Conservation (phyloP, 139 green algal genomes). For the Ostreobium quekettii region DNA sequence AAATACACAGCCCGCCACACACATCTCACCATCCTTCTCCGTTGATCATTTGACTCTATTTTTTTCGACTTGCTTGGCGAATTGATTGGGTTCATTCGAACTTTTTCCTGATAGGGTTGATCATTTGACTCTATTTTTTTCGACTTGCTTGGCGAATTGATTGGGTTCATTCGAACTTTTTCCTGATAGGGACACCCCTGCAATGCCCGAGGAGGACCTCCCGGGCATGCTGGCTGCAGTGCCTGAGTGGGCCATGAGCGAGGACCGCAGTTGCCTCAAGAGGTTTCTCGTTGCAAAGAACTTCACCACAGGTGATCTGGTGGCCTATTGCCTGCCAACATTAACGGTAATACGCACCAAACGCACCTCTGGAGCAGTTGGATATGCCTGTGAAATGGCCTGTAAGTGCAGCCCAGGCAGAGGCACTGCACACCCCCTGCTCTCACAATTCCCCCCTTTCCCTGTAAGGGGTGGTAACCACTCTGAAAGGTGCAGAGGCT, state of each 20-base stretch:
- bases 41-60: too few species aligned
- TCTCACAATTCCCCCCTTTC: not conserved
- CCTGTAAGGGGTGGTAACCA: not conserved
- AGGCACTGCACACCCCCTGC: not conserved
- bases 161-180: too few species aligned
- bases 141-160: too few species aligned
- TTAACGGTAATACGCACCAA: not conserved
- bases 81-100: too few species aligned
- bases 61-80: too few species aligned
- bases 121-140: too few species aligned
- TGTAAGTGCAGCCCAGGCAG: not conserved
- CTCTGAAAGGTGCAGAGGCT: not conserved
- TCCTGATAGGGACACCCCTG: conserved; percentile 44
- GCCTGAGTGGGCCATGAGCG: conserved; percentile 37
- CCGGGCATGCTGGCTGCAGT: conserved; percentile 29
- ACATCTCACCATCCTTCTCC: too few species aligned
- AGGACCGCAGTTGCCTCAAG: conserved; percentile 24
- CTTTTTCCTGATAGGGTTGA: too few species aligned
- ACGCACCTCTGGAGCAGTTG: not conserved
- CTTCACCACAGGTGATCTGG: conserved; percentile 40
- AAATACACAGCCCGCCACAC: too few species aligned
- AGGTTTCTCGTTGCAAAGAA: conserved; percentile 46
- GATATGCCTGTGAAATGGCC: not conserved
- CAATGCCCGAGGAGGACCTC: conserved; percentile 31
- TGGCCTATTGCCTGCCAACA: not conserved